Evolutionary conservation across 305 asterid species (phyloP), one percentile per base, ranked within the genome.

Genomic region (Solanum hybrid): DNA sequence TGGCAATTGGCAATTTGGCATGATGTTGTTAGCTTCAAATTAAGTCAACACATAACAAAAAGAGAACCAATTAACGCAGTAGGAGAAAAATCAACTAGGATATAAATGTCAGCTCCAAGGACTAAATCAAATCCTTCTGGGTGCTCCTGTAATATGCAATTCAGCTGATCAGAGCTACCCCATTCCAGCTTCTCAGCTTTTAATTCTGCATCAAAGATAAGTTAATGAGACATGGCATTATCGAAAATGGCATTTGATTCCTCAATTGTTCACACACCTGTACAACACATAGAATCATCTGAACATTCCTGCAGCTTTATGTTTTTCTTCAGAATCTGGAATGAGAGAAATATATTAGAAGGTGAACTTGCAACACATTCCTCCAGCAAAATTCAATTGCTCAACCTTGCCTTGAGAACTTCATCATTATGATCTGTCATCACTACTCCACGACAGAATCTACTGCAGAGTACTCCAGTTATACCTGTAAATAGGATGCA

Each of bases 41-140:
- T 32, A 40, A 87, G 38, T 35, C 27, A 38, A 60, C 71, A 87
- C n/a, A 24, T 37, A 24, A 24, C 7, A 24, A 79, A 79, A 0
- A 24, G 34, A 79, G 87, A 79, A 88, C 38, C 42, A 78, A 79
- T 37, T 26, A 76, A 76, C 3, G 27, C 75, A 60, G 29, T n/a
- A 60, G 72, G 81, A 72, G 60, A 60, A 87, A 73, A 69, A 90
- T 17, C 88, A 38, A 87, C 89, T 42, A 89, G 99, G 99, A 96
- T 97, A 97, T 97, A 97, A 85, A 97, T 97, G 95, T 97, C 99
- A 87, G 99, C 99, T 89, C 99, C 99, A 87, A 97, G 97, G 76
- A 97, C 93, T 89, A 96, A 94, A 92, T 97, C 98, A 89, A 96
- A 96, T 92, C 98, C 99, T 88, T 89, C 88, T 0, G 95, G 94